Evolutionary conservation across 805 yeast species (phyloP).

Genomic region (Candida sonorensis): DNA sequence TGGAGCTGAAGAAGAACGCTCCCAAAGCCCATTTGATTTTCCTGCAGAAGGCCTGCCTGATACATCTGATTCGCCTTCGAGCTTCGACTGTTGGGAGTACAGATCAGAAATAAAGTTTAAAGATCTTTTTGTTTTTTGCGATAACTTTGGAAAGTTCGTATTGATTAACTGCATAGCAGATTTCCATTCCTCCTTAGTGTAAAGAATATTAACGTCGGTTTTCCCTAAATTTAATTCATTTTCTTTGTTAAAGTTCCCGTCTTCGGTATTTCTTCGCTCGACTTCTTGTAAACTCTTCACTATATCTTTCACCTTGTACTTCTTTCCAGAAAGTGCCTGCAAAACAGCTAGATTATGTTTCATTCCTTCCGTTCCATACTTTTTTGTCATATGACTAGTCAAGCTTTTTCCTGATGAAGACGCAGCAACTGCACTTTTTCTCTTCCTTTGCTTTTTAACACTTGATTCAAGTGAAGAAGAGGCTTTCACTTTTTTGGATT

Average conservation of each 20-base stretch:
- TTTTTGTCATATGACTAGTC: slow-evolving; percentile 18
- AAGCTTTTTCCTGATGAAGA: too few relatives aligned
- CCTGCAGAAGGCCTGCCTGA: too few relatives aligned
- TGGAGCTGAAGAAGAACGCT: slow-evolving; percentile 14
- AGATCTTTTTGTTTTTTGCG: slow-evolving; percentile 18
- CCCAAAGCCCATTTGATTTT: slow-evolving; percentile 8
- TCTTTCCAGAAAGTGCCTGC: slow-evolving; percentile 25
- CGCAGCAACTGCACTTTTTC: too few relatives aligned
- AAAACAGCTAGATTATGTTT: slow-evolving; percentile 13
- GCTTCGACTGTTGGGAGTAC: slow-evolving; percentile 15
- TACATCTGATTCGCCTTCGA: too few relatives aligned
- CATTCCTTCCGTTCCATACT: slow-evolving; percentile 7
- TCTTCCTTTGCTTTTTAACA: slow-evolving; percentile 1
- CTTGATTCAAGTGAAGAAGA: too few relatives aligned
- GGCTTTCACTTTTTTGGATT: too few relatives aligned
- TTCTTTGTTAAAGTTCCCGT: too few relatives aligned
- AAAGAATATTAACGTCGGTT: slow-evolving; percentile 16
- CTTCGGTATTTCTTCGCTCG: too few relatives aligned
- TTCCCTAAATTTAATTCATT: too few relatives aligned
- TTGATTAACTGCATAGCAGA: slow-evolving; percentile 17
- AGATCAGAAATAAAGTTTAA: slow-evolving; percentile 18
- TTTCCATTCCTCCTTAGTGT: slow-evolving; percentile 25
- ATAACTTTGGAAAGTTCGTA: slow-evolving; percentile 20
- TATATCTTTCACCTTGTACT: slow-evolving; percentile 23
- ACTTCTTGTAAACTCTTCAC: slow-evolving; percentile 15